Evolutionary conservation across 768 basidiomycete species (phyloP).

Genomic region (Lyophyllum atratum): DNA sequence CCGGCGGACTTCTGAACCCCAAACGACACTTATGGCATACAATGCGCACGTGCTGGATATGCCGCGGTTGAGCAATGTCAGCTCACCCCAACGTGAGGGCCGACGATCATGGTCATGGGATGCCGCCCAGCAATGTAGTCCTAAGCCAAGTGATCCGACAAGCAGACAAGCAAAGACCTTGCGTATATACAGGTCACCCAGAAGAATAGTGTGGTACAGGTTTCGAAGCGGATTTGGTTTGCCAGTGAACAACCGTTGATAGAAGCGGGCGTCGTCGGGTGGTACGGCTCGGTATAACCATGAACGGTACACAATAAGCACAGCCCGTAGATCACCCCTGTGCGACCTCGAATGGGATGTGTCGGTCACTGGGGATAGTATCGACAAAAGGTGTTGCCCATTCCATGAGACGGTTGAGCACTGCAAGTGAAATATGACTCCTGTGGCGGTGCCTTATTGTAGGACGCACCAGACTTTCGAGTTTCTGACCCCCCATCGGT

Average conservation of each 20-base stretch:
- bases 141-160: no score
- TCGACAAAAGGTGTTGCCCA: neutral
- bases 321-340: neutral
- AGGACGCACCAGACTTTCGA: neutral
- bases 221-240: neutral
- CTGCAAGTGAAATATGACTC: neutral
- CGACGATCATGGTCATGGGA: neutral
- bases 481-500: neutral
- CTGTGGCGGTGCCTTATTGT: neutral
- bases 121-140: neutral
- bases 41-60: neutral
- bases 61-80: neutral
- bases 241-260: neutral
- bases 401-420: neutral
- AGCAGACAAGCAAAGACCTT: no score
- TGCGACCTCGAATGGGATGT: neutral
- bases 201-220: neutral
- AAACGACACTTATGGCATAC: neutral
- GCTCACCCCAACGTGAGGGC: neutral
- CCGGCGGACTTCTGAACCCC: slow-evolving; percentile 1
- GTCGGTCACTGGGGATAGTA: neutral
- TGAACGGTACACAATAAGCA: neutral
- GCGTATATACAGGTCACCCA: neutral
- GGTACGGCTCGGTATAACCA: neutral
- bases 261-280: neutral